Conservation (phyloP, 139 green algal species). For the Micractinium sp. region DNA sequence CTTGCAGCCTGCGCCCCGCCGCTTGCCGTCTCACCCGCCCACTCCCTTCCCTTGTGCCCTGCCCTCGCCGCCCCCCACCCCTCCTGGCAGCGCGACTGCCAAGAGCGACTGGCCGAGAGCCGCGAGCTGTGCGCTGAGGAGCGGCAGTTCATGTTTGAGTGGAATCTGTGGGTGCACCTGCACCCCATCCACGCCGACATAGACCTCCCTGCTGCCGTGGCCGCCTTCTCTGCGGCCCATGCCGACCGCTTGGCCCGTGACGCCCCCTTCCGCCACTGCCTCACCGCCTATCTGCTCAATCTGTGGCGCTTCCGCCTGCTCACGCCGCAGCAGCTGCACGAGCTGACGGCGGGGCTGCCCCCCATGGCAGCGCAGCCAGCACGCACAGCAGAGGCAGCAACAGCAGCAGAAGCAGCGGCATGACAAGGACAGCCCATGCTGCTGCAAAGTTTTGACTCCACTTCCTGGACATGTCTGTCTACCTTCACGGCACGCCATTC, state of each 20-base stretch:
- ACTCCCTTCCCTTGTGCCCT: neutral
- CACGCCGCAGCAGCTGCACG: slow-evolving; percentile 32
- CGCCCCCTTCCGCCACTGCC: slow-evolving; percentile 15
- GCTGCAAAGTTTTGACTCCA: too few species aligned
- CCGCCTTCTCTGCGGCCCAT: slow-evolving; percentile 1
- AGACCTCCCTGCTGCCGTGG: neutral
- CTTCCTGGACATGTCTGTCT: neutral
- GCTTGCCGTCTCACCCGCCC: too few species aligned
- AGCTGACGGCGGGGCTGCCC: neutral
- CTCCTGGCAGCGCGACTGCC: slow-evolving; percentile 30
- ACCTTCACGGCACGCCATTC: neutral
- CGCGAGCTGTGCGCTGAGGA: slow-evolving; percentile 17
- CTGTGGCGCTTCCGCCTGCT: slow-evolving; percentile 44
- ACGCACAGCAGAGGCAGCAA: neutral
- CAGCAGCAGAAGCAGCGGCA: neutral
- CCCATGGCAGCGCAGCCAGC: neutral
- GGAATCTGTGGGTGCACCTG: slow-evolving; percentile 26
- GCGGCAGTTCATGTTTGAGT: slow-evolving; percentile 33
- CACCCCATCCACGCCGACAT: slow-evolving; percentile 34
- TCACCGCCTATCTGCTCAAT: slow-evolving; percentile 32
- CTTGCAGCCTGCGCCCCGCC: neutral
- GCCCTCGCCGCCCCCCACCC: neutral
- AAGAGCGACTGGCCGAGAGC: slow-evolving; percentile 10
- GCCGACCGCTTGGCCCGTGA: neutral
- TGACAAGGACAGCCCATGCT: neutral